phyloP scores from a whole-genome alignment of 306 rosid genomes.

The Styphnolobium japonicum region DNA sequence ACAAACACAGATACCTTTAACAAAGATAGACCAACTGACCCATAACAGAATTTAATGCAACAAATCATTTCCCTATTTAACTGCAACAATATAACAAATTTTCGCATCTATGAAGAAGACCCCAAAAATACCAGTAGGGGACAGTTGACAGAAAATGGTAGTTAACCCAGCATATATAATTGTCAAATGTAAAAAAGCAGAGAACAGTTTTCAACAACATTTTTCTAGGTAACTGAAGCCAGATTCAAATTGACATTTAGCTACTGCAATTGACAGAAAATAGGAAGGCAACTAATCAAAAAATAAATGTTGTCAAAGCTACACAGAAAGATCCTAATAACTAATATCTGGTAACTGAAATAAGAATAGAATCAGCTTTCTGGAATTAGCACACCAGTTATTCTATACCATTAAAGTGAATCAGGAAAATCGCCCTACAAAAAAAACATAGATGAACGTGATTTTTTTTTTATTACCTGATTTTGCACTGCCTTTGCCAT shows the following conservation, averaged over 20 bases:
- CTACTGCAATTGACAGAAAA: too few species aligned
- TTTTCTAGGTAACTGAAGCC: neutral
- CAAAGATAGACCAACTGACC: neutral
- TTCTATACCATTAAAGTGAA: neutral
- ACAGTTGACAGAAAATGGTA: neutral
- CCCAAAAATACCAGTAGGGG: neutral
- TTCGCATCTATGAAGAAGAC: neutral
- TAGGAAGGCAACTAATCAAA: neutral
- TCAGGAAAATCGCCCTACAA: neutral
- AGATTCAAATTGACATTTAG: neutral
- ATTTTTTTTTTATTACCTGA: slow-evolving; percentile 48
- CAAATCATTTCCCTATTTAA: neutral
- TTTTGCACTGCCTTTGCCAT: slow-evolving; percentile 76
- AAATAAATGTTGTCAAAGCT: neutral
- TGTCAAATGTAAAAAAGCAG: neutral
- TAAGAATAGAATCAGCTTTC: neutral
- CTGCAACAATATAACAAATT: neutral
- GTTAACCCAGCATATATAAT: neutral
- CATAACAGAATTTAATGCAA: neutral
- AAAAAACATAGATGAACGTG: neutral
- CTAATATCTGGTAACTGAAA: neutral
- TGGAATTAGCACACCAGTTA: neutral
- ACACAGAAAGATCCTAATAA: neutral
- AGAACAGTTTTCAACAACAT: neutral
- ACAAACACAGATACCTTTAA: neutral